Percentiles rank a stretch among this genome's conserved stretches.
Conservation (phyloP, 2,329 filamentous ascomycete genomes). For the Gnomoniopsis sp. region DNA sequence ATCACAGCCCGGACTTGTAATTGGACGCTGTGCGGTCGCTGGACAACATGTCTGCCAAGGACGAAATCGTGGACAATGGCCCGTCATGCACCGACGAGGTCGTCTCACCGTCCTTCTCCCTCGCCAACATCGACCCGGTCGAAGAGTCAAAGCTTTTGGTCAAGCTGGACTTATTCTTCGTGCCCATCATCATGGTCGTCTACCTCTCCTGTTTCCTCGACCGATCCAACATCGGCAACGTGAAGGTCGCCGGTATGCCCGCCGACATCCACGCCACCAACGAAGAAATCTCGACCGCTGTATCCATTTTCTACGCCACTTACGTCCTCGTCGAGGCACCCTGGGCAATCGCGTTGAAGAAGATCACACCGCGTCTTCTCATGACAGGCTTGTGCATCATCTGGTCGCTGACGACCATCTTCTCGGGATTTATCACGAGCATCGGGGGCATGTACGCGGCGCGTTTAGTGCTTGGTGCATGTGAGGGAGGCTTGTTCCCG, state of each 20-base stretch:
- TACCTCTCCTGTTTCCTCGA: constrained; percentile 77
- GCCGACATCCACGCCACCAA: constrained; percentile 56
- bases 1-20: neutral
- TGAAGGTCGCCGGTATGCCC: constrained; percentile 61
- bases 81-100: neutral
- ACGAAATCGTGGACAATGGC: neutral
- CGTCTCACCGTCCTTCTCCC: neutral
- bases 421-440: constrained; percentile 62
- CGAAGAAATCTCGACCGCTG: constrained; percentile 67
- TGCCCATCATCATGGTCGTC: constrained; percentile 64
- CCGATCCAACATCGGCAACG: constrained; percentile 71
- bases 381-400: constrained; percentile 63
- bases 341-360: constrained; percentile 62
- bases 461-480: constrained; percentile 63
- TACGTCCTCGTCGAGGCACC: constrained; percentile 62
- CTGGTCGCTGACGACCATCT: constrained; percentile 67
- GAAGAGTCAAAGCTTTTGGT: constrained; percentile 57
- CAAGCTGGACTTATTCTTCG: constrained; percentile 61
- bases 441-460: constrained; percentile 66
- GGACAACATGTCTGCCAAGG: neutral
- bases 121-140: constrained; percentile 14
- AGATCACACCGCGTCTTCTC: constrained; percentile 61
- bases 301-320: constrained; percentile 66
- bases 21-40: neutral
- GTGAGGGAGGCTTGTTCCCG: constrained; percentile 69